These are phyloP conservation scores for Emmonsiellopsis sp. DNA, from an alignment of 2,329 filamentous ascomycete genomes.

Conservation along the genomic window DNA sequence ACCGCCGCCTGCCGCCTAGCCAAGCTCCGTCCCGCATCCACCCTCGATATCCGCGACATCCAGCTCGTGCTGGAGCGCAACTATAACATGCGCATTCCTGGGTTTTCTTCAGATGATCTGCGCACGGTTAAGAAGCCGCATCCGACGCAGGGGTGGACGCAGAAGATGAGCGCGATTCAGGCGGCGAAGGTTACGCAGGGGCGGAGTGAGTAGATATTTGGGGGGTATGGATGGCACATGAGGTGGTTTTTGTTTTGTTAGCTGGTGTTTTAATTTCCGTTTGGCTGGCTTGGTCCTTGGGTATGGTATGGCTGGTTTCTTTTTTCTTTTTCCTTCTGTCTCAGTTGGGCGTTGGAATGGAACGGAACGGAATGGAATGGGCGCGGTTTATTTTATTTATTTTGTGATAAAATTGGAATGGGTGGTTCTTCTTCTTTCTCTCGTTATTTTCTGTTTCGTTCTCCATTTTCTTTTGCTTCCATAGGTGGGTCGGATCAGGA, in stretches of 20 bases:
- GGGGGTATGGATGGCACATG: no score
- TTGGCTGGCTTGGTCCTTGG: background rate
- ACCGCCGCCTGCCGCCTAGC: constrained; percentile 80
- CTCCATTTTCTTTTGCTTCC: no score
- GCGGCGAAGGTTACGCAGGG: constrained; percentile 65
- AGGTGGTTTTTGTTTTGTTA: no score
- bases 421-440: no score
- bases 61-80: constrained; percentile 75
- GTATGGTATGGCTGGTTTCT: background rate
- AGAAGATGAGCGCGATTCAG: constrained; percentile 95
- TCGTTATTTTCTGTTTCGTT: no score
- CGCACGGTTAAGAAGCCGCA: constrained; percentile 90
- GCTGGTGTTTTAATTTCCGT: no score
- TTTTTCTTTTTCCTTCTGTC: background rate
- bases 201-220: constrained; percentile 24
- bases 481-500: no score
- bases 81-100: constrained; percentile 87
- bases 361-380: background rate
- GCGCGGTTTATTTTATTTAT: no score
- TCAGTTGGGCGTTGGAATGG: background rate
- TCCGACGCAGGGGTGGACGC: constrained; percentile 79
- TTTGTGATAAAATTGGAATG: no score
- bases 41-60: constrained; percentile 80
- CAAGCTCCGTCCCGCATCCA: constrained; percentile 83
- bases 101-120: constrained; percentile 88